These are phyloP conservation scores for Scutellaria minor DNA, from an alignment of 257 asterid genomes.

Conservation along the genomic window DNA sequence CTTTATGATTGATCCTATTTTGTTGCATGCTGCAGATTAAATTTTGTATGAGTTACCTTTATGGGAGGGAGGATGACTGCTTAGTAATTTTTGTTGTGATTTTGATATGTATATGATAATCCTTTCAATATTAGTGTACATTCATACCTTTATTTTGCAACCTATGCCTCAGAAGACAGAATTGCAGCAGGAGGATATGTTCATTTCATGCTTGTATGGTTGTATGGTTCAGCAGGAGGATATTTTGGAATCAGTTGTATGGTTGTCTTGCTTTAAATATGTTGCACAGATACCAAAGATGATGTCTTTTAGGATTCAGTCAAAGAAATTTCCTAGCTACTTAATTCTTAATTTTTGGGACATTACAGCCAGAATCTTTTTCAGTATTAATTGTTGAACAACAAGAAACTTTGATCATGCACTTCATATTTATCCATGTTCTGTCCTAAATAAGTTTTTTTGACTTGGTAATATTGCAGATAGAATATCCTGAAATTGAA, in stretches of 20 bases:
- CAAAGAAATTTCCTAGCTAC: background rate
- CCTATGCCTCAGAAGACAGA: background rate
- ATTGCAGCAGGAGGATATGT: background rate
- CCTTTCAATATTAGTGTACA: background rate
- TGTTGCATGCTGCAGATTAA: background rate
- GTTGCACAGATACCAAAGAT: background rate
- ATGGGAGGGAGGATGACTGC: background rate
- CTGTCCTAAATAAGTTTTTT: conserved; percentile 2
- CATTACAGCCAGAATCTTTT: background rate
- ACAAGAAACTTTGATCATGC: conserved; percentile 2
- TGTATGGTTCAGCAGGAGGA: background rate
- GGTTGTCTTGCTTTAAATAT: background rate
- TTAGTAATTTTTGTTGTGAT: background rate
- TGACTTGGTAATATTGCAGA: conserved; percentile 52
- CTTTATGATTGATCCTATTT: conserved; percentile 5
- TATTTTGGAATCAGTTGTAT: background rate
- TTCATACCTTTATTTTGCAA: background rate
- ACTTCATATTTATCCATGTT: conserved; percentile 1
- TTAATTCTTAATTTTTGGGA: background rate
- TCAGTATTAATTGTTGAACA: background rate
- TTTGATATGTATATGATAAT: conserved; percentile 1
- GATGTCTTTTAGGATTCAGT: background rate
- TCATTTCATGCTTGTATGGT: conserved; percentile 6
- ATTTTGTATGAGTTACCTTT: background rate
- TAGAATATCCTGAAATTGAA: conserved; percentile 98